Evolutionary conservation across 768 basidiomycete genomes (phyloP).

Genomic region (Mrakia hoshinonis): DNA sequence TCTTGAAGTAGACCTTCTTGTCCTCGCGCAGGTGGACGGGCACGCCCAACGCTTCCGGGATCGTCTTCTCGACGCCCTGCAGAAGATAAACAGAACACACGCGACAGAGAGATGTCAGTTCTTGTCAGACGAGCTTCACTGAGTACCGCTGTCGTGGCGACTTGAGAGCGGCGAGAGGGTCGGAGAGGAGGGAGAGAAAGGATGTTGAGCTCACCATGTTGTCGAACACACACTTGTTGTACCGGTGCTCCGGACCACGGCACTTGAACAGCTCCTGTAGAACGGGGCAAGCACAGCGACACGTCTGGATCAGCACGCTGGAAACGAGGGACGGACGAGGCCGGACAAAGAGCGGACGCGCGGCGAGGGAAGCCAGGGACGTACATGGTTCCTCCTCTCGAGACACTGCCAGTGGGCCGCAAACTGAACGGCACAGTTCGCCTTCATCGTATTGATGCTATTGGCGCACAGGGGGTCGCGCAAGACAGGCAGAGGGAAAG

Average conservation of each 20-base stretch:
- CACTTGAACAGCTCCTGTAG: constrained; percentile 76
- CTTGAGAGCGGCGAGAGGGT: neutral
- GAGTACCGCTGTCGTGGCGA: no score
- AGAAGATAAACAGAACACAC: neutral
- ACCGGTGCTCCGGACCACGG: constrained; percentile 72
- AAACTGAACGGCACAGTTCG: constrained; percentile 78
- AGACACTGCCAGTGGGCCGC: constrained; percentile 90
- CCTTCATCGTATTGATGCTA: constrained; percentile 87
- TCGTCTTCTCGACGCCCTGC: constrained; percentile 11
- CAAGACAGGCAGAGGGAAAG: neutral
- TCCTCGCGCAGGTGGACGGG: constrained; percentile 13
- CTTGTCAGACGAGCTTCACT: no score
- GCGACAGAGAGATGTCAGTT: neutral
- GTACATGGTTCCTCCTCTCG: constrained; percentile 85
- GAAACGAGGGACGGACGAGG: neutral
- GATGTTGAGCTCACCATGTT: constrained; percentile 62
- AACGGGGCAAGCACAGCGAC: neutral
- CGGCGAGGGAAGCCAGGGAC: constrained; percentile 35
- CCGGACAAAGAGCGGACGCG: neutral
- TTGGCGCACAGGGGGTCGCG: neutral
- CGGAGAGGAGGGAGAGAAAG: neutral
- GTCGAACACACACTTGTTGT: constrained; percentile 93
- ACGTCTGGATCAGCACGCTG: neutral
- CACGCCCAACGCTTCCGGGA: constrained; percentile 3
- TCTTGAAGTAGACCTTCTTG: neutral